phyloP scores from a whole-genome alignment of 257 asterid species.

The Paulownia fortunei region DNA sequence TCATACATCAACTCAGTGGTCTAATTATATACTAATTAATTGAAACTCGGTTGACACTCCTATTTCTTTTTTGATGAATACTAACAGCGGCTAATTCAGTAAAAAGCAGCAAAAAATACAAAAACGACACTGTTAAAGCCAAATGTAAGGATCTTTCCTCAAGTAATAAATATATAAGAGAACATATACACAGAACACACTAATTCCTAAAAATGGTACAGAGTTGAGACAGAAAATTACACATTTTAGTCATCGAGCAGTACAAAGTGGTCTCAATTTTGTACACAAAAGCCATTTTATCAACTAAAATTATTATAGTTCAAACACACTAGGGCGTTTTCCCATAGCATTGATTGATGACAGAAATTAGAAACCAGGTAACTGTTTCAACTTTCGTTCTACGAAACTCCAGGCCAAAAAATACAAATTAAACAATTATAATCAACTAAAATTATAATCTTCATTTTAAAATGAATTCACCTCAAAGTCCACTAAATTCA shows the following conservation, averaged over 20 bases:
- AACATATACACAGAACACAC: not conserved
- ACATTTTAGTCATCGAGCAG: not conserved
- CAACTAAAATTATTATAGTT: not conserved
- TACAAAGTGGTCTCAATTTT: not conserved
- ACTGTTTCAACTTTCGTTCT: slow-evolving; percentile 17
- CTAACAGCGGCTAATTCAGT: not conserved
- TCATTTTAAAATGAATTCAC: not conserved
- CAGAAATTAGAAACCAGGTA: not conserved
- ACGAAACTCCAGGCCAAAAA: not conserved
- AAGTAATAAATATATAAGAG: not conserved
- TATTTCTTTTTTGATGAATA: not conserved
- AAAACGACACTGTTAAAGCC: not conserved
- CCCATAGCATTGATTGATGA: not conserved
- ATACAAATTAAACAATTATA: slow-evolving; percentile 15
- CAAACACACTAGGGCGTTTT: not conserved
- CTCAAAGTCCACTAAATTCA: not conserved
- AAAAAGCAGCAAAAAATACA: not conserved
- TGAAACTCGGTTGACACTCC: not conserved
- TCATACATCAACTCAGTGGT: not conserved
- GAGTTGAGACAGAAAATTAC: not conserved
- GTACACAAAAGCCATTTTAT: not conserved
- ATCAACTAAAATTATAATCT: not conserved
- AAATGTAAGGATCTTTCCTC: not conserved
- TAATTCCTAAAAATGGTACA: not conserved
- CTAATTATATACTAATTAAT: not conserved